phyloP scores from a whole-genome alignment of 148 eudicot genomes.

The Rhododendron ferrugineum region DNA sequence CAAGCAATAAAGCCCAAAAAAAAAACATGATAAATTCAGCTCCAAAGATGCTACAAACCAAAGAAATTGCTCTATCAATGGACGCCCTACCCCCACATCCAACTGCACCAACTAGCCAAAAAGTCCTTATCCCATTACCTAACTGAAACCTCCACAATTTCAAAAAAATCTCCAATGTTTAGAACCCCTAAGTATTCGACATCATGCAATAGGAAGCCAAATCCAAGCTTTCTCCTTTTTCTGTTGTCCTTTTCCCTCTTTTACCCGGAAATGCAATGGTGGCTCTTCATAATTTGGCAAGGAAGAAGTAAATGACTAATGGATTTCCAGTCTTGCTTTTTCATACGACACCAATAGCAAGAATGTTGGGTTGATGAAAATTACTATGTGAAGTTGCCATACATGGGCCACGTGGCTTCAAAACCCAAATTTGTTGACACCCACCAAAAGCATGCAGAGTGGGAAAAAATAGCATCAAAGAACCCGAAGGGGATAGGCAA shows the following conservation, averaged over 20 bases:
- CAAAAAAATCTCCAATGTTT: background rate
- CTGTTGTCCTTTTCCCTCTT: background rate
- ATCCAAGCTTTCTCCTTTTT: background rate
- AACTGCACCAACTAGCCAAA: background rate
- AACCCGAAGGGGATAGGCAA: background rate
- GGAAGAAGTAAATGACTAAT: background rate
- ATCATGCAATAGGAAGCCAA: background rate
- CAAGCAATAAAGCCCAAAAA: background rate
- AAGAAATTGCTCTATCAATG: background rate
- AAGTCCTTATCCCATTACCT: background rate
- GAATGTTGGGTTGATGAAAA: background rate
- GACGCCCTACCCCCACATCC: background rate
- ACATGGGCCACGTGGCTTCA: background rate
- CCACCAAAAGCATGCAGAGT: background rate
- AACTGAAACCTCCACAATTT: background rate
- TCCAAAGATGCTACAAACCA: background rate
- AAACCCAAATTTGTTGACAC: background rate
- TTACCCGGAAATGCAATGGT: background rate
- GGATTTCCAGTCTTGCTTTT: background rate
- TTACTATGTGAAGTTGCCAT: background rate
- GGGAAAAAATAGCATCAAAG: background rate
- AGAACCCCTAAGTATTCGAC: background rate
- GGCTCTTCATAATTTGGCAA: background rate
- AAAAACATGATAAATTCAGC: background rate
- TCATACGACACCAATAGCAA: background rate